Percentiles rank a stretch among this genome's conserved stretches.
These are phyloP conservation scores for Pneumocystis canis DNA, from an alignment of 1,139 yeast genomes.

Conservation along the genomic window DNA sequence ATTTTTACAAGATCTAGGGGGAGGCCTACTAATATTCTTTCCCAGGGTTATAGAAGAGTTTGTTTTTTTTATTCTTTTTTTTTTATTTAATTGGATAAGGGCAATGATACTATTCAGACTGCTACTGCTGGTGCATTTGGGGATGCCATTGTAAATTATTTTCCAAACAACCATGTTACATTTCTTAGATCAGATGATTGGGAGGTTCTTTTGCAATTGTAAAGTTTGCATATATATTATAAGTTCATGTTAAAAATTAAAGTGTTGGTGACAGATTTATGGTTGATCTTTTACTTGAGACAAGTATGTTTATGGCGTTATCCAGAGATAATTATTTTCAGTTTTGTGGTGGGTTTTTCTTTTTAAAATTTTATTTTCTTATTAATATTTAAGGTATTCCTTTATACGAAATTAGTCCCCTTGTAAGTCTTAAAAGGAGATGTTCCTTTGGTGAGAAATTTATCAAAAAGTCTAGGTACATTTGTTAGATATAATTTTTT, in stretches of 20 bases:
- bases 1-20: neutral
- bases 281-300: slow-evolving; percentile 4
- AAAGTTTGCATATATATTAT: neutral
- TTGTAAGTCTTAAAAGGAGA: neutral
- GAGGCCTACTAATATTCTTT: slow-evolving; percentile 5
- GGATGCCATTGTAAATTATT: slow-evolving; percentile 5
- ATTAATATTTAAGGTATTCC: neutral
- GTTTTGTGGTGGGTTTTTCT: slow-evolving; percentile 6
- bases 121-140: slow-evolving; percentile 4
- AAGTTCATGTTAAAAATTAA: slow-evolving; percentile 1
- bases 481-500: neutral
- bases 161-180: slow-evolving; percentile 9
- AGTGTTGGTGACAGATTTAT: slow-evolving; percentile 11
- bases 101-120: slow-evolving; percentile 6
- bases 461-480: neutral
- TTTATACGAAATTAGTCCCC: slow-evolving; percentile 4
- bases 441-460: neutral
- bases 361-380: slow-evolving; percentile 1
- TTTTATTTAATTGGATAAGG: neutral
- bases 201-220: slow-evolving; percentile 1
- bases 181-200: slow-evolving; percentile 6
- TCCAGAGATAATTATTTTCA: slow-evolving; percentile 8
- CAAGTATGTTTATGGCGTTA: slow-evolving; percentile 9
- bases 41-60: slow-evolving; percentile 9
- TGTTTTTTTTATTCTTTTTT: neutral